A percentile compares a stretch with the other conserved stretches of the same genome.
Evolutionary conservation across 306 rosid species (phyloP).

Genomic region (Rubus parviflorus): DNA sequence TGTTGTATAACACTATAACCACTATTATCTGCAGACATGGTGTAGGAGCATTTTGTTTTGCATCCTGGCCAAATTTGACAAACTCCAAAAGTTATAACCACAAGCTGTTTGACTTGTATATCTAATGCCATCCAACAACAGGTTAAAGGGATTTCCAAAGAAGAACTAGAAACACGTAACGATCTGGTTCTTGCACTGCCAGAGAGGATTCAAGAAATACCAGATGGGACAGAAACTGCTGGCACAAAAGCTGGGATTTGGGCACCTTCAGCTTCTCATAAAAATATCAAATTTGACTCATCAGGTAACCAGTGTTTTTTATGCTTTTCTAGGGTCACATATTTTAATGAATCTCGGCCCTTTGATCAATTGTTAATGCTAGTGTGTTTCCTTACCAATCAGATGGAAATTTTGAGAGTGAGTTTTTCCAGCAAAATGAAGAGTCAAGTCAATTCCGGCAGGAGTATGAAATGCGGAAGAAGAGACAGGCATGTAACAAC

Average conservation of each 20-base stretch:
- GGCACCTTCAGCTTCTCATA: slow-evolving; percentile 40
- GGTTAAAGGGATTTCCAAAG: slow-evolving; percentile 78
- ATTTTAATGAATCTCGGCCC: slow-evolving; percentile 11
- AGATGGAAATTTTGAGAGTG: slow-evolving; percentile 49
- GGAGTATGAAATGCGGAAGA: slow-evolving; percentile 83
- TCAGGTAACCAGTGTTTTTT: slow-evolving; percentile 42
- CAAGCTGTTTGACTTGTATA: slow-evolving; percentile 15
- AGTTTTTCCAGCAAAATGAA: slow-evolving; percentile 60
- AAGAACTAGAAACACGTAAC: slow-evolving; percentile 55
- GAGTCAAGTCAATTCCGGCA: slow-evolving; percentile 69
- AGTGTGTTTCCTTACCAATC: slow-evolving; percentile 19
- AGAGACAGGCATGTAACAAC: slow-evolving; percentile 67
- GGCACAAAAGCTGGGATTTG: slow-evolving; percentile 50
- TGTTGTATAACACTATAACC: background rate
- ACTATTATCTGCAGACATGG: background rate
- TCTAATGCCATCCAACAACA: slow-evolving; percentile 29
- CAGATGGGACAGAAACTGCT: slow-evolving; percentile 59
- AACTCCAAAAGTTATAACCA: background rate
- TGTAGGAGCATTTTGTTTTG: slow-evolving; percentile 1
- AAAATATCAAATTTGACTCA: slow-evolving; percentile 61
- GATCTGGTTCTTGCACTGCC: slow-evolving; percentile 65
- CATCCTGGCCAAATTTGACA: slow-evolving; percentile 7
- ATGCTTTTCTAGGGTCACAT: background rate
- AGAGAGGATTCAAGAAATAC: slow-evolving; percentile 78
- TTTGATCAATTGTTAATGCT: slow-evolving; percentile 8